A percentile compares a stretch with the other conserved stretches of the same genome.
These are phyloP conservation scores for Neofusicoccum parvum DNA, from an alignment of 2,329 filamentous ascomycete species.

Conservation along the genomic window DNA sequence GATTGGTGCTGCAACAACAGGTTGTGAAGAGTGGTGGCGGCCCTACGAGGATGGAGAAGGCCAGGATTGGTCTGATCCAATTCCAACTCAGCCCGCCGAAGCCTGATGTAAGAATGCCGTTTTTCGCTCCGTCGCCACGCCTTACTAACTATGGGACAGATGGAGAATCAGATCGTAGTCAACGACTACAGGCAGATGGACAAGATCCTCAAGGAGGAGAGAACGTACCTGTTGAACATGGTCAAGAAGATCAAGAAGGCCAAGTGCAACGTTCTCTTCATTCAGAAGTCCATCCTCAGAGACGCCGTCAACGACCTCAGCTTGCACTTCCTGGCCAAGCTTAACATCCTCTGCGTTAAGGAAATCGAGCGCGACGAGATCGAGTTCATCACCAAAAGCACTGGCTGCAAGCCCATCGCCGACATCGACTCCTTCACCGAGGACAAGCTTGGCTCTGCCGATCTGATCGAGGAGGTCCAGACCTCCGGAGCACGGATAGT, in stretches of 20 bases:
- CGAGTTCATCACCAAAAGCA: slow-evolving; percentile 99
- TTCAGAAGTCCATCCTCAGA: slow-evolving; percentile 97
- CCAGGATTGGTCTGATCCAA: slow-evolving; percentile 92
- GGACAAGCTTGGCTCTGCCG: slow-evolving; percentile 93
- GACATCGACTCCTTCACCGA: slow-evolving; percentile 98
- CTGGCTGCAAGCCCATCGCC: slow-evolving; percentile 97
- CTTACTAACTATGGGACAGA: slow-evolving; percentile 47
- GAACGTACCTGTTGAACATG: slow-evolving; percentile 96
- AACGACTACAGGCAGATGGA: slow-evolving; percentile 99
- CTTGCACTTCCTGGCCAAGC: slow-evolving; percentile 94
- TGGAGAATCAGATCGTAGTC: slow-evolving; percentile 99
- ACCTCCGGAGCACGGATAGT: slow-evolving; percentile 87
- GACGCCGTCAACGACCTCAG: slow-evolving; percentile 98
- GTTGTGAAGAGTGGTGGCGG: slow-evolving; percentile 94
- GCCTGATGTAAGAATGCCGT: slow-evolving; percentile 67
- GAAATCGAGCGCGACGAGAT: slow-evolving; percentile 98
- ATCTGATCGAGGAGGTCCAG: slow-evolving; percentile 90
- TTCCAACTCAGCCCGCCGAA: slow-evolving; percentile 98
- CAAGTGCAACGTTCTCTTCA: slow-evolving; percentile 97
- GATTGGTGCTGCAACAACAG: slow-evolving; percentile 86
- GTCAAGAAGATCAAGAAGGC: slow-evolving; percentile 99
- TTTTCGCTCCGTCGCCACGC: background rate
- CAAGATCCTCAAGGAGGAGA: slow-evolving; percentile 99
- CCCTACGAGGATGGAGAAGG: slow-evolving; percentile 93
- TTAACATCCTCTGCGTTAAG: slow-evolving; percentile 94